Base-by-base conservation (phyloP, 1,284 basidiomycete species). In the Cutaneotrichosporon cavernicola region DNA sequence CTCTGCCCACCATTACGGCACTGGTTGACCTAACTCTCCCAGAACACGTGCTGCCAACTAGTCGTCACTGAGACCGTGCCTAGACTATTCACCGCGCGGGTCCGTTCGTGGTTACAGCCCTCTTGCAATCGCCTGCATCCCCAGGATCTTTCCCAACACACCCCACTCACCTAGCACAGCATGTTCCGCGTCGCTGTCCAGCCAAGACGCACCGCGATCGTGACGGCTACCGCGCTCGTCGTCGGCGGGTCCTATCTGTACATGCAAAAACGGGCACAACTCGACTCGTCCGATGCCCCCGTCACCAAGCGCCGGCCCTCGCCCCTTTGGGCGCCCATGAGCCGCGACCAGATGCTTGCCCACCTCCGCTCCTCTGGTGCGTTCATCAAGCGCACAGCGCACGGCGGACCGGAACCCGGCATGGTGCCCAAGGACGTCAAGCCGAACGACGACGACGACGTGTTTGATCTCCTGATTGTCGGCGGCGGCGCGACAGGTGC, bases 401-500 rank as follows among this genome's bases (percentile, higher is more conserved):
- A 74, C 52, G 73, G 74, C 52, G 72, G 76, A 32, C 72, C 73
- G 18, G 71, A 73, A 61, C 73, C 73, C 30, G 72, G 70, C 46
- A 60, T 70, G 21, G 73, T 75, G 10, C 60, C 76, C 31, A 53
- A 51, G 43, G 50, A 60, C 52, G 65, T 70, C n/a, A 61, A 73
- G 22, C 14, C 38, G 8, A 6, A 47, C 31, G 72, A 72, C 22
- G 72, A 69, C 50, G 84, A 86, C 14, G 85, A 87, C 70, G 90
- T 90, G 67, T 92, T 92, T 76, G 81, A 97, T 67, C 84, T 97
- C 49, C 83, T 97, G 67, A 87, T 97, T 60, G 91, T 96, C 26
- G 95, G 95, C 57, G 85, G 85, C 63, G 95, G 96, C 49, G 96
- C 96, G 2, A 97, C 94, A 0, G 95, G 96, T 52, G 89, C 94